Percentiles rank a stretch among this genome's conserved stretches.
These are phyloP conservation scores for Westerdykella sp. DNA, from an alignment of 2,329 filamentous ascomycete species.

Conservation along the genomic window DNA sequence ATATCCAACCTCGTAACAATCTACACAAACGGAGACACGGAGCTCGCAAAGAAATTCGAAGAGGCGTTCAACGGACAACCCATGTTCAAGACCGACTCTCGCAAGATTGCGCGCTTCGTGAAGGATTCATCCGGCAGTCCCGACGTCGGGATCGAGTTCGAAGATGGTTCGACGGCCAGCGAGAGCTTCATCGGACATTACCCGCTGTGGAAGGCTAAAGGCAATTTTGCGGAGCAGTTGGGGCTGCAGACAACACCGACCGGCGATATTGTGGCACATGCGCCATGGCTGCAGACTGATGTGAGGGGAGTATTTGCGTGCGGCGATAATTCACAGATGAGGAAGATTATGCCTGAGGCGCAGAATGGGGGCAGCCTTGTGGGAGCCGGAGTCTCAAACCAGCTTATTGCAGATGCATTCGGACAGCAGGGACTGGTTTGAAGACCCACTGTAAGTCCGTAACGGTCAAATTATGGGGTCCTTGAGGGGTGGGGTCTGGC, in stretches of 20 bases:
- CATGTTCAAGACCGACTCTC: constrained; percentile 36
- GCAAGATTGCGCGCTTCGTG: constrained; percentile 23
- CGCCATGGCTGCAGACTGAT: constrained; percentile 43
- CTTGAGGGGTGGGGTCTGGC: too few relatives aligned
- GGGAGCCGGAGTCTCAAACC: too few relatives aligned
- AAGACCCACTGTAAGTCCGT: too few relatives aligned
- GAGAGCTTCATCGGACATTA: constrained; percentile 7
- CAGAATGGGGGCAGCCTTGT: too few relatives aligned
- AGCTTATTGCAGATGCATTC: too few relatives aligned
- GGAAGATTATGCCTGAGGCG: too few relatives aligned
- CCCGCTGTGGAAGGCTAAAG: constrained; percentile 26
- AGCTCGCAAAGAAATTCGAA: constrained; percentile 20
- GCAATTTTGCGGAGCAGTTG: constrained; percentile 41
- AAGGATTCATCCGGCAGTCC: constrained; percentile 15
- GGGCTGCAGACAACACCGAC: constrained; percentile 39
- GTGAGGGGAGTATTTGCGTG: constrained; percentile 47
- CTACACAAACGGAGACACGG: constrained; percentile 46
- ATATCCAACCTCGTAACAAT: constrained; percentile 44
- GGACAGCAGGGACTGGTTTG: too few relatives aligned
- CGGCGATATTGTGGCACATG: constrained; percentile 41
- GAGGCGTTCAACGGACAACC: background rate
- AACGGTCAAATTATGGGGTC: too few relatives aligned
- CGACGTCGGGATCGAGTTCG: constrained; percentile 37
- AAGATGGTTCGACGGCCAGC: constrained; percentile 30
- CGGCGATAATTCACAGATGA: constrained; percentile 36